Evolutionary conservation across 2,329 filamentous ascomycete genomes (phyloP).

Genomic region (Dichotomopilus funicola): DNA sequence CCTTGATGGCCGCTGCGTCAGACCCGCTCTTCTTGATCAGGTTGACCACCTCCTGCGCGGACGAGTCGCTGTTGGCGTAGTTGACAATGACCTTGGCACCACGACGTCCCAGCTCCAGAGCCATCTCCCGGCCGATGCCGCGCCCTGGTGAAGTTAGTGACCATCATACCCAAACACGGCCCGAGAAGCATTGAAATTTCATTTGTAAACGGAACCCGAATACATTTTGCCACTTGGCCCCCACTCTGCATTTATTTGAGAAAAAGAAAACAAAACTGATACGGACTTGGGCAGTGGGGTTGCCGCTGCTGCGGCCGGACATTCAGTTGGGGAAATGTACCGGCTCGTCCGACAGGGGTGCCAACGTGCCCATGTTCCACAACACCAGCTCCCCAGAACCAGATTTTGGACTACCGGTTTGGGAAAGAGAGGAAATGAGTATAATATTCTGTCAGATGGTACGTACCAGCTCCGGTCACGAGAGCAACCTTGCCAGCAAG

Average conservation of each 20-base stretch:
- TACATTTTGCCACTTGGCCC: not conserved
- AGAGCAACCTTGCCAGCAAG: slow-evolving; percentile 32
- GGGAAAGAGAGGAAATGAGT: not conserved
- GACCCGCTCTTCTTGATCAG: slow-evolving; percentile 58
- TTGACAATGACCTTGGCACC: slow-evolving; percentile 62
- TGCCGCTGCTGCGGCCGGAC: too few relatives aligned
- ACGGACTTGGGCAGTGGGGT: too few relatives aligned
- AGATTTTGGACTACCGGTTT: not conserved
- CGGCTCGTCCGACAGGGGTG: too few relatives aligned
- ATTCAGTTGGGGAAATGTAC: too few relatives aligned
- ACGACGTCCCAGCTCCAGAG: slow-evolving; percentile 56
- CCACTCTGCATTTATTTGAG: too few relatives aligned
- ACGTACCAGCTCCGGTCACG: slow-evolving; percentile 31
- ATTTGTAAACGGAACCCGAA: too few relatives aligned
- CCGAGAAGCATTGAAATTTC: too few relatives aligned
- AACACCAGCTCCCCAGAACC: not conserved
- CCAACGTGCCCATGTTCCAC: too few relatives aligned
- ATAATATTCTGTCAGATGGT: not conserved
- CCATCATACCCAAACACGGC: too few relatives aligned
- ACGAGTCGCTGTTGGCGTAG: slow-evolving; percentile 58
- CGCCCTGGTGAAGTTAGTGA: slow-evolving; percentile 31
- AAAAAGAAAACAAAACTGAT: too few relatives aligned
- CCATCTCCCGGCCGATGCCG: slow-evolving; percentile 62
- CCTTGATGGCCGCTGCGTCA: slow-evolving; percentile 46
- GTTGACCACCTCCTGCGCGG: slow-evolving; percentile 59